These are phyloP conservation scores for Monosporascus sp. DNA, from an alignment of 2,329 filamentous ascomycete species.

Conservation along the genomic window DNA sequence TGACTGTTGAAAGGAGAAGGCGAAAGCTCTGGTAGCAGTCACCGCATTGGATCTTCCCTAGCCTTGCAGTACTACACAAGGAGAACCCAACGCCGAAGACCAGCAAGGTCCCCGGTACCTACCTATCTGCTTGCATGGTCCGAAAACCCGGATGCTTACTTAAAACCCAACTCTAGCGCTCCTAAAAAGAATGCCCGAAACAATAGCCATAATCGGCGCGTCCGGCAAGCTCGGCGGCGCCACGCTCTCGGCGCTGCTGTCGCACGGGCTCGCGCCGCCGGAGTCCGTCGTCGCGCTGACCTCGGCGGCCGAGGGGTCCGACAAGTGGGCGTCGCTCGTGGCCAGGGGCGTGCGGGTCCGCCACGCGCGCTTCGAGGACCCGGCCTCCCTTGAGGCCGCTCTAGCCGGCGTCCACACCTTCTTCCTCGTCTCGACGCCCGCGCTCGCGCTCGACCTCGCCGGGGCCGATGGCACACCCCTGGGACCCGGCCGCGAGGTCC, in stretches of 20 bases:
- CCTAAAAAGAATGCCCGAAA: constrained; percentile 13
- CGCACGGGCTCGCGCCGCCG: constrained; percentile 25
- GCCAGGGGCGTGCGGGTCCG: constrained; percentile 42
- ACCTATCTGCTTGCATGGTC: not conserved
- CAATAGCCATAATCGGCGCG: constrained; percentile 44
- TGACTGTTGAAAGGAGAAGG: too few relatives aligned
- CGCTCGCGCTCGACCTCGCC: constrained; percentile 19
- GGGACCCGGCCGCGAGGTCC: constrained; percentile 28
- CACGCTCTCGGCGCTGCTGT: constrained; percentile 43
- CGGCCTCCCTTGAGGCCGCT: constrained; percentile 37
- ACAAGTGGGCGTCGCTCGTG: constrained; percentile 31
- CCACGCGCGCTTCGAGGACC: constrained; percentile 45
- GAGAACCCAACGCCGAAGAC: too few relatives aligned
- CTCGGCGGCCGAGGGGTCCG: constrained; percentile 38
- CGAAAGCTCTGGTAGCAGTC: too few relatives aligned
- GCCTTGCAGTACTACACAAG: too few relatives aligned
- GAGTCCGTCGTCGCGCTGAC: constrained; percentile 24
- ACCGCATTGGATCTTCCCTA: too few relatives aligned
- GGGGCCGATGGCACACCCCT: constrained; percentile 5
- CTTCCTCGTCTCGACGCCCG: constrained; percentile 45
- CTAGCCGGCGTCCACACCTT: constrained; percentile 46
- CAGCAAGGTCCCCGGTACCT: too few relatives aligned
- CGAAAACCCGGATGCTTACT: not conserved
- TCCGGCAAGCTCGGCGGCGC: constrained; percentile 48
- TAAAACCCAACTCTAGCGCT: not conserved